phyloP scores from a whole-genome alignment of 768 basidiomycete genomes.

The Tubosaeta sp. region DNA sequence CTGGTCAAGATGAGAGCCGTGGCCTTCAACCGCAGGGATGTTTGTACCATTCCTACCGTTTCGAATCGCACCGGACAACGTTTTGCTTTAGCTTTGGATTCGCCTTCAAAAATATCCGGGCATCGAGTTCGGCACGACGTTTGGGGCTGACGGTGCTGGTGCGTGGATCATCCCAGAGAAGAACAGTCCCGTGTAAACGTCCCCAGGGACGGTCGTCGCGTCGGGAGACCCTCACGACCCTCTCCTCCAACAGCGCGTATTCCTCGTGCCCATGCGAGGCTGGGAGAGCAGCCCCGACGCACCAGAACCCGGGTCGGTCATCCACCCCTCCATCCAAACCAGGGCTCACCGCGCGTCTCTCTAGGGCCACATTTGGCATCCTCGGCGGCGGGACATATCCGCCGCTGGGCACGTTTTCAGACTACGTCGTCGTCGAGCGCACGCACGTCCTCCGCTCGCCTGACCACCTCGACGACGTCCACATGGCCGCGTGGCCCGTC shows the following conservation, averaged over 20 bases:
- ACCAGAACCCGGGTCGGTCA: constrained; percentile 58
- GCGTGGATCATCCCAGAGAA: neutral
- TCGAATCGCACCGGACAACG: neutral
- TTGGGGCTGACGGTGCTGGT: constrained; percentile 78
- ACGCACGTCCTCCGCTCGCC: constrained; percentile 65
- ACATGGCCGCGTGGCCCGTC: constrained; percentile 74
- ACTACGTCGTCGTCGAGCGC: constrained; percentile 71
- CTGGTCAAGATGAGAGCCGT: constrained; percentile 66
- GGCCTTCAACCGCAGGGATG: constrained; percentile 77
- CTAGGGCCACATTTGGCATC: constrained; percentile 51
- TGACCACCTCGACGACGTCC: constrained; percentile 59
- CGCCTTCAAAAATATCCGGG: constrained; percentile 63
- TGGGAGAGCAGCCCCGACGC: constrained; percentile 63
- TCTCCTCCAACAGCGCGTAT: constrained; percentile 61
- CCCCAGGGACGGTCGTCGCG: constrained; percentile 58
- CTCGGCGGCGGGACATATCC: constrained; percentile 56
- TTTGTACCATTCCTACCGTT: constrained; percentile 22
- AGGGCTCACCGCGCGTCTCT: neutral
- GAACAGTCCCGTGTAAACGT: neutral
- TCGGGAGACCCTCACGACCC: constrained; percentile 49
- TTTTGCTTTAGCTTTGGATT: constrained; percentile 59
- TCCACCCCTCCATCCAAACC: neutral
- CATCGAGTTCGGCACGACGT: constrained; percentile 53
- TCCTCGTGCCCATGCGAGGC: constrained; percentile 73
- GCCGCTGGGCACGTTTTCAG: constrained; percentile 66